A percentile compares a stretch with the other conserved stretches of the same genome.
These are phyloP conservation scores for Silene latifolia DNA, from an alignment of 148 eudicot genomes.

Conservation along the genomic window DNA sequence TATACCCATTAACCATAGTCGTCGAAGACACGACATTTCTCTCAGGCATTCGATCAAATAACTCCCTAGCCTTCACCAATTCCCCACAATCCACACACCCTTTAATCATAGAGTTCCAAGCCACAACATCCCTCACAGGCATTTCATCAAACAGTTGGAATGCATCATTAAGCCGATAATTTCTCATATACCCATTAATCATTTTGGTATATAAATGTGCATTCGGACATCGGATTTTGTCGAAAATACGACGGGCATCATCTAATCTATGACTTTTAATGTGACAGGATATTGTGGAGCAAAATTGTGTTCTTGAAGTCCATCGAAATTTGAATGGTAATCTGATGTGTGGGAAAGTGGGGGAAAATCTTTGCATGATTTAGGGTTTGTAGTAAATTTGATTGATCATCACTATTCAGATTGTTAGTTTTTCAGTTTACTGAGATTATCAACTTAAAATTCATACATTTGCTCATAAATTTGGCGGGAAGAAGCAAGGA, in stretches of 20 bases:
- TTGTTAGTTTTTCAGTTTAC: neutral
- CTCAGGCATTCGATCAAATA: conserved; percentile 64
- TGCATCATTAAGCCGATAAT: conserved; percentile 46
- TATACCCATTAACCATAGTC: conserved; percentile 63
- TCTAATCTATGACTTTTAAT: conserved; percentile 26
- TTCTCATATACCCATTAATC: conserved; percentile 34
- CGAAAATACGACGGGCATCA: conserved; percentile 29
- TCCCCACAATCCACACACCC: conserved; percentile 71
- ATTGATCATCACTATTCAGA: neutral
- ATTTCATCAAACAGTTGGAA: conserved; percentile 61
- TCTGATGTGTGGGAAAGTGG: conserved; percentile 3
- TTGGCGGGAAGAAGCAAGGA: neutral
- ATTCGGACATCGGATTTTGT: conserved; percentile 34
- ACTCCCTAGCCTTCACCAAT: conserved; percentile 36
- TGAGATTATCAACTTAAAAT: too few species aligned
- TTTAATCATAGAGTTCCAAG: conserved; percentile 72
- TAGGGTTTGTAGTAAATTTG: neutral
- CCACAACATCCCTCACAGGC: conserved; percentile 49
- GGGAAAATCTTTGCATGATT: conserved; percentile 12
- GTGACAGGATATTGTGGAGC: conserved; percentile 29
- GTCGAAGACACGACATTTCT: conserved; percentile 75
- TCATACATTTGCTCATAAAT: too few species aligned
- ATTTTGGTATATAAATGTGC: conserved; percentile 51
- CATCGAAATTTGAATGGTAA: neutral
- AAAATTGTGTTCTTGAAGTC: neutral